phyloP scores from a whole-genome alignment of 371 early-diverging fungal genomes.

The Sporodiniella umbellata region DNA sequence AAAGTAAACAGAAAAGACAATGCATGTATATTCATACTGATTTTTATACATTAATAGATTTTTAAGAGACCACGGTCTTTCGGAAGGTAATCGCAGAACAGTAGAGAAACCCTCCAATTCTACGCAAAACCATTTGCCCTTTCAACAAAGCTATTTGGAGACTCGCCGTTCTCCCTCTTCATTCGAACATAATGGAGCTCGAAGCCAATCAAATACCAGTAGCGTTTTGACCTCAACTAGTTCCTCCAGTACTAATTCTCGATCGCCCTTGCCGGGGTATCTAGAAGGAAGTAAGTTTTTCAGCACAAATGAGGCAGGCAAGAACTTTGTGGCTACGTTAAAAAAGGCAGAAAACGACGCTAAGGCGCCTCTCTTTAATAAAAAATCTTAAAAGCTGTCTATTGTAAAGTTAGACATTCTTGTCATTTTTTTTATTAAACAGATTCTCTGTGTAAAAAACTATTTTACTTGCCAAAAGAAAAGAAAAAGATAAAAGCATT shows the following conservation, averaged over 20 bases:
- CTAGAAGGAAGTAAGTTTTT: constrained; percentile 42
- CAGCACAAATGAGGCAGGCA: constrained; percentile 42
- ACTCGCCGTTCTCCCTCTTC: constrained; percentile 32
- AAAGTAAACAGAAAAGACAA: no score
- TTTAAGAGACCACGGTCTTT: constrained; percentile 24
- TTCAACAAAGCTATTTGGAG: constrained; percentile 22
- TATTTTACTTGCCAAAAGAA: no score
- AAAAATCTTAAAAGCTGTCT: constrained; percentile 11
- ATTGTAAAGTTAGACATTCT: no score
- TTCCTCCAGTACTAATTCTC: constrained; percentile 31
- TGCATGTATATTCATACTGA: no score
- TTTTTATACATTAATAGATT: no score
- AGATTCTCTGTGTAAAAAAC: no score
- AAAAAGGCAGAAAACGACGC: constrained; percentile 40
- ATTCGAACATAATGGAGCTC: constrained; percentile 35
- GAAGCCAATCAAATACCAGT: constrained; percentile 29
- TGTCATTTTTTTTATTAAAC: no score
- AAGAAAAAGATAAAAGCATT: no score
- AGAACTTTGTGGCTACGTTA: constrained; percentile 41
- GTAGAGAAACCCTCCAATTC: constrained; percentile 2
- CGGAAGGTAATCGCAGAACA: constrained; percentile 17
- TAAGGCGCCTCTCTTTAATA: constrained; percentile 22
- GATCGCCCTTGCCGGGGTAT: constrained; percentile 31
- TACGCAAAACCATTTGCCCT: constrained; percentile 4
- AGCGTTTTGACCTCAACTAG: constrained; percentile 25